phyloP scores from a whole-genome alignment of 768 basidiomycete genomes.

The Nidula microcarpa region DNA sequence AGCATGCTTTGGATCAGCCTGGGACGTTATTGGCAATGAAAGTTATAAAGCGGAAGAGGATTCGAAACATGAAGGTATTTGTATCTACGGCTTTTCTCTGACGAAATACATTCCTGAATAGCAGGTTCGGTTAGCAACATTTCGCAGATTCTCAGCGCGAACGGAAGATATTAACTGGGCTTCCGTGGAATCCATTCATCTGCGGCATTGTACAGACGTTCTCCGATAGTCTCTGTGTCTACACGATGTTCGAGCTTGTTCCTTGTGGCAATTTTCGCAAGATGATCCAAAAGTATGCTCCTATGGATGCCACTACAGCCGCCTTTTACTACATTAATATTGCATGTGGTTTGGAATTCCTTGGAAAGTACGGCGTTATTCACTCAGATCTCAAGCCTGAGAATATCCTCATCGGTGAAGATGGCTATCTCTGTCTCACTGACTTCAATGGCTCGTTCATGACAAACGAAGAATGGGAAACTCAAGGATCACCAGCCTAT shows the following conservation, averaged over 20 bases:
- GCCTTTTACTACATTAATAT: constrained; percentile 58
- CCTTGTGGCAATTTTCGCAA: constrained; percentile 39
- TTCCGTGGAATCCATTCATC: constrained; percentile 56
- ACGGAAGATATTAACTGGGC: constrained; percentile 29
- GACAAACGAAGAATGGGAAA: constrained; percentile 24
- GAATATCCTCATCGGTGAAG: constrained; percentile 51
- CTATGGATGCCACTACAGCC: constrained; percentile 24
- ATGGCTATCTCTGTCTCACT: constrained; percentile 51
- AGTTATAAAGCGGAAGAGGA: constrained; percentile 28
- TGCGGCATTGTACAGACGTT: constrained; percentile 42
- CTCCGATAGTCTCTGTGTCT: constrained; percentile 43
- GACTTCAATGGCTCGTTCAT: constrained; percentile 42
- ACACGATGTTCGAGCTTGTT: constrained; percentile 48
- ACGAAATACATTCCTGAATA: constrained; percentile 13
- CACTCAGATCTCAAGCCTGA: constrained; percentile 59
- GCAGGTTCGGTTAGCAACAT: constrained; percentile 12
- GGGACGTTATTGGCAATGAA: constrained; percentile 46
- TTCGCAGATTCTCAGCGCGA: constrained; percentile 34
- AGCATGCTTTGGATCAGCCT: constrained; percentile 26
- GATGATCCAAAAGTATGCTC: constrained; percentile 24
- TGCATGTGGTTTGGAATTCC: constrained; percentile 42
- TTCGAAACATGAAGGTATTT: constrained; percentile 12
- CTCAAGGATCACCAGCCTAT: constrained; percentile 43
- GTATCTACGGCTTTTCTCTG: background rate
- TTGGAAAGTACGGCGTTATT: constrained; percentile 39